Evolutionary conservation across 306 rosid genomes (phyloP), one percentile per base, ranked within the genome.

Genomic region (Styphnolobium japonicum): DNA sequence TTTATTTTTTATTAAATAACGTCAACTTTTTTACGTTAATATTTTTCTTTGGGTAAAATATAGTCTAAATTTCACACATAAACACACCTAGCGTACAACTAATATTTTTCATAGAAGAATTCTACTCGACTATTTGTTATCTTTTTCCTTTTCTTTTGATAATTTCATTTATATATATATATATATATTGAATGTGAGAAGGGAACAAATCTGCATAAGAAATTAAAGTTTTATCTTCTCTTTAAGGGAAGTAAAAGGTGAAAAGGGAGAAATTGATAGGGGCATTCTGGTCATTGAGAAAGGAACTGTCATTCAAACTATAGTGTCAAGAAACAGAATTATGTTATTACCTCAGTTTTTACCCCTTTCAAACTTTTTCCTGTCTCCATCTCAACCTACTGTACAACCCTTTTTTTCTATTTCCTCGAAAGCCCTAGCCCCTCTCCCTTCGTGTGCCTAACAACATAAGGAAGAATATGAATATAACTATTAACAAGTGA

Each of bases 221-320:
- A 89, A 68, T 72, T 60, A 33, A 82, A 69, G 73, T 56, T 71
- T n/a, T 42, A 51, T 73, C 9, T 48, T 73, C 71, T 51, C 39
- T 76, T 71, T 75, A 21, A n/a, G 67, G 51, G 51, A 18, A 42
- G 5, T 33, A n/a, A 72, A 64, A 66, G 83, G 19, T 6, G 2
- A 78, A 73, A 67, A 69, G 45, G 57, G 42, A 0, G 7, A 71
- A 36, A 76, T 45, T 8, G 27, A 34, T 14, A 71, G 83, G 91
- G 94, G 88, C 42, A 88, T 80, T 85, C n/a, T 29, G 51, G 97
- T 83, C 89, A 82, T 42, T 71, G 46, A 12, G 37, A 6, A 75
- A 84, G 81, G 90, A 91, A 87, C 88, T 84, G 95, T 87, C 94
- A 89, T 84, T 93, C 94, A 85, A 86, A 71, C 82, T 77, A 77